Evolutionary conservation across 257 asterid species (phyloP).

Genomic region (Fraxinus cuspidata): DNA sequence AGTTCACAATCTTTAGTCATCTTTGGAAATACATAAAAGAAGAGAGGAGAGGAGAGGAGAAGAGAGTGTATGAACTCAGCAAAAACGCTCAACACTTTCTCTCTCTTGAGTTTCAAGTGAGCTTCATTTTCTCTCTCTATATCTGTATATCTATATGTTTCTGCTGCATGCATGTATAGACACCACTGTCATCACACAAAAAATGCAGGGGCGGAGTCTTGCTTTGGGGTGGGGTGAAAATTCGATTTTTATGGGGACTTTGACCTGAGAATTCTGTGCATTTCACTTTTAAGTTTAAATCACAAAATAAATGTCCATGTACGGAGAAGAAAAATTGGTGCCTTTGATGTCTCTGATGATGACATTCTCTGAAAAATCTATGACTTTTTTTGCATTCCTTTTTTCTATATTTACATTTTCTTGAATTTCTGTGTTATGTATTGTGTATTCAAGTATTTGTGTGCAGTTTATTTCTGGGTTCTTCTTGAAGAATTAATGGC

Average conservation of each 20-base stretch:
- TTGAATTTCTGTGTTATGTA: background rate
- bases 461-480: conserved; percentile 15
- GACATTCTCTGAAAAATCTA: background rate
- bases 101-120: conserved; percentile 25
- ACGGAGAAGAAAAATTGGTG: background rate
- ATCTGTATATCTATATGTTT: background rate
- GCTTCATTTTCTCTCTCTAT: conserved; percentile 12
- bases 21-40: conserved; percentile 9
- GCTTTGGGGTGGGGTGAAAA: background rate
- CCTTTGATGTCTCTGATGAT: background rate
- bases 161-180: background rate
- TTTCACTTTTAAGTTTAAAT: background rate
- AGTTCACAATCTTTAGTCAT: conserved; percentile 39
- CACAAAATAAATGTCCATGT: background rate
- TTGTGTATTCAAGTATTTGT: conserved; percentile 3
- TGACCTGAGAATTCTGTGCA: background rate
- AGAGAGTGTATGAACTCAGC: conserved; percentile 29
- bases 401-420: background rate
- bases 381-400: background rate
- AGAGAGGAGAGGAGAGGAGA: background rate
- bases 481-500: conserved; percentile 34
- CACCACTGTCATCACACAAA: background rate
- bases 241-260: background rate
- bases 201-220: background rate
- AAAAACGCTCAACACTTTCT: conserved; percentile 9